phyloP scores from a whole-genome alignment of 768 basidiomycete species.

The Pluteus cervinus region DNA sequence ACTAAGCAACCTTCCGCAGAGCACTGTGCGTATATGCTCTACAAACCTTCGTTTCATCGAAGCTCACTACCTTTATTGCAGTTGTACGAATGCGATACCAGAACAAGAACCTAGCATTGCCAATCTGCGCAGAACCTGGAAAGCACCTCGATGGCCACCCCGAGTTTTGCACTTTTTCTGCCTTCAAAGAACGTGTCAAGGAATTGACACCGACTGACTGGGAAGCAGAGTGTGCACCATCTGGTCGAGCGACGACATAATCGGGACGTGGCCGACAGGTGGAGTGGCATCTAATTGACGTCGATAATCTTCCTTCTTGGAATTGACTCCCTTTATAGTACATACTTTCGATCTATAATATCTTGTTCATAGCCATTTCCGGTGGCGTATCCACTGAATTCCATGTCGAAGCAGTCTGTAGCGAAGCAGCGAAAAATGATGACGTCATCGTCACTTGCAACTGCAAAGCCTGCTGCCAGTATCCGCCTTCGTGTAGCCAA shows the following conservation, averaged over 20 bases:
- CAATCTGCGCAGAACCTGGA: slow-evolving; percentile 58
- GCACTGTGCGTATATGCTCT: slow-evolving; percentile 18
- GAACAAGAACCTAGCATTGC: slow-evolving; percentile 57
- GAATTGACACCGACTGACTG: slow-evolving; percentile 65
- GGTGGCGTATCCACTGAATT: too few species aligned
- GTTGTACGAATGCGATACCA: slow-evolving; percentile 76
- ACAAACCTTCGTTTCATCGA: not conserved
- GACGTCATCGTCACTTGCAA: too few species aligned
- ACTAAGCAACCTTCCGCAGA: slow-evolving; percentile 12
- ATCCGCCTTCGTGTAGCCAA: too few species aligned
- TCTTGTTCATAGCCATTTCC: too few species aligned
- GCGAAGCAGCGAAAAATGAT: too few species aligned
- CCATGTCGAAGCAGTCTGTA: too few species aligned
- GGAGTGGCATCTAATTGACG: too few species aligned
- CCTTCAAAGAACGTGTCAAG: slow-evolving; percentile 55
- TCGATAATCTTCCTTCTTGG: too few species aligned
- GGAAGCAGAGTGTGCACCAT: slow-evolving; percentile 53
- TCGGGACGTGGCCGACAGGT: too few species aligned
- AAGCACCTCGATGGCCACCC: slow-evolving; percentile 66
- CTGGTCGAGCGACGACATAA: slow-evolving; percentile 19
- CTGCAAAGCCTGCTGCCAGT: too few species aligned
- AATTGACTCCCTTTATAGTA: too few species aligned
- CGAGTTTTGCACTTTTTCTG: slow-evolving; percentile 65
- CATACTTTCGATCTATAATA: too few species aligned
- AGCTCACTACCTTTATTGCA: slow-evolving; percentile 15